These are phyloP conservation scores for Parietichytrium sp. DNA, from an alignment of 108 stramenopile genomes.

Conservation along the genomic window DNA sequence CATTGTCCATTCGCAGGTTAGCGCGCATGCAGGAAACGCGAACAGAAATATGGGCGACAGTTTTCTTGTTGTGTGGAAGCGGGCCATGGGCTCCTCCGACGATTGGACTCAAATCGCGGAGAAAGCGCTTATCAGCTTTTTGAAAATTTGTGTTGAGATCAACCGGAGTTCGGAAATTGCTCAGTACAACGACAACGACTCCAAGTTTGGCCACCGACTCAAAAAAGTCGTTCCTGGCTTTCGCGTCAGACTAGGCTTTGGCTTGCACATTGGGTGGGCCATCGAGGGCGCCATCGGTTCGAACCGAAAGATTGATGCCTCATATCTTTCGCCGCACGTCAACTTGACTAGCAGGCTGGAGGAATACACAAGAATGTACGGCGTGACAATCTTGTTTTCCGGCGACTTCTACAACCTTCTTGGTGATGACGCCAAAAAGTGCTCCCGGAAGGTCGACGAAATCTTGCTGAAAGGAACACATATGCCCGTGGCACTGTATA, in stretches of 20 bases:
- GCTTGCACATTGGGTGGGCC: constrained; percentile 74
- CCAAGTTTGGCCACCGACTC: background rate
- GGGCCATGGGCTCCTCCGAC: constrained; percentile 50
- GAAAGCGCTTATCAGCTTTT: constrained; percentile 36
- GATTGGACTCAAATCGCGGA: constrained; percentile 4
- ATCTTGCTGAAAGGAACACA: background rate
- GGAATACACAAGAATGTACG: constrained; percentile 66
- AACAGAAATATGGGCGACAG: constrained; percentile 91
- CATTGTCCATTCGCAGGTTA: constrained; percentile 82
- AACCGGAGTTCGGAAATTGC: background rate
- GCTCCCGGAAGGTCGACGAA: constrained; percentile 30
- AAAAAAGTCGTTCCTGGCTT: constrained; percentile 37
- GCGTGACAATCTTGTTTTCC: constrained; percentile 64
- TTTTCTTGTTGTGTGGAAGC: constrained; percentile 91
- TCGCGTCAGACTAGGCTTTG: constrained; percentile 68
- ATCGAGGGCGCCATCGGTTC: constrained; percentile 75
- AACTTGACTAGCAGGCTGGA: constrained; percentile 67
- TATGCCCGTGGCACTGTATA: constrained; percentile 4
- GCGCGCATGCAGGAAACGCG: constrained; percentile 82
- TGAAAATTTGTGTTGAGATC: constrained; percentile 29
- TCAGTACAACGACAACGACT: background rate
- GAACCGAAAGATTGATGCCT: constrained; percentile 71
- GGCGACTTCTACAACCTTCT: constrained; percentile 63
- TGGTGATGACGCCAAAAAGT: background rate
- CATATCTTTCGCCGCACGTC: constrained; percentile 72